These are phyloP conservation scores for Perkinsus chesapeaki DNA, from an alignment of 169 alveolate genomes.

Conservation along the genomic window DNA sequence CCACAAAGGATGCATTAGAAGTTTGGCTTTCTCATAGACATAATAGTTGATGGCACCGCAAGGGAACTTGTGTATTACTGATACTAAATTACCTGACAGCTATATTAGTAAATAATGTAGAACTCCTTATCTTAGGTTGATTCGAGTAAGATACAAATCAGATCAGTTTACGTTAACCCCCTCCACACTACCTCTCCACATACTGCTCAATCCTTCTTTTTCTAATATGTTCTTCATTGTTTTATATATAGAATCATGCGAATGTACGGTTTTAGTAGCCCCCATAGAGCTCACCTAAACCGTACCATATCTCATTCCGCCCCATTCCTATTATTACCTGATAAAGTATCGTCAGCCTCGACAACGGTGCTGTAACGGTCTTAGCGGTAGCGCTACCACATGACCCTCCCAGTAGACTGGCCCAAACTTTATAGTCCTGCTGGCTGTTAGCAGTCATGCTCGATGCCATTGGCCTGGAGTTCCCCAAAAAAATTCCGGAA, in stretches of 20 bases:
- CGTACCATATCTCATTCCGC: not conserved
- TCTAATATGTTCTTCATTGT: not conserved
- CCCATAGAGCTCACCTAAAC: not conserved
- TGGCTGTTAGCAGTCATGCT: not conserved
- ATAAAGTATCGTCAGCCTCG: not conserved
- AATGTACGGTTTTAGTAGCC: not conserved
- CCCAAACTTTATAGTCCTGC: not conserved
- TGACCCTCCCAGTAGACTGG: not conserved
- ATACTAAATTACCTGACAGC: not conserved
- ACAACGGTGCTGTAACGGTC: constrained; percentile 7
- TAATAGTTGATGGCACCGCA: not conserved
- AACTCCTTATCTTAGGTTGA: not conserved
- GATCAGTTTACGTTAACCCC: not conserved
- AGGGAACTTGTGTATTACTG: not conserved
- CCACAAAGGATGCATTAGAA: not conserved
- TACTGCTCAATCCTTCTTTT: not conserved
- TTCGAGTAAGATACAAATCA: not conserved
- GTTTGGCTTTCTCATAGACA: not conserved
- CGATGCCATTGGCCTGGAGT: not conserved
- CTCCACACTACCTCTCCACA: not conserved
- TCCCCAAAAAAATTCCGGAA: not conserved
- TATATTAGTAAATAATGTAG: too few relatives aligned
- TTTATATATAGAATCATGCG: not conserved
- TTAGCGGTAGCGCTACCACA: not conserved
- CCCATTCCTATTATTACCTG: not conserved